Conservation (phyloP, 2,329 filamentous ascomycete species). For the Alternaria gansuensis region DNA sequence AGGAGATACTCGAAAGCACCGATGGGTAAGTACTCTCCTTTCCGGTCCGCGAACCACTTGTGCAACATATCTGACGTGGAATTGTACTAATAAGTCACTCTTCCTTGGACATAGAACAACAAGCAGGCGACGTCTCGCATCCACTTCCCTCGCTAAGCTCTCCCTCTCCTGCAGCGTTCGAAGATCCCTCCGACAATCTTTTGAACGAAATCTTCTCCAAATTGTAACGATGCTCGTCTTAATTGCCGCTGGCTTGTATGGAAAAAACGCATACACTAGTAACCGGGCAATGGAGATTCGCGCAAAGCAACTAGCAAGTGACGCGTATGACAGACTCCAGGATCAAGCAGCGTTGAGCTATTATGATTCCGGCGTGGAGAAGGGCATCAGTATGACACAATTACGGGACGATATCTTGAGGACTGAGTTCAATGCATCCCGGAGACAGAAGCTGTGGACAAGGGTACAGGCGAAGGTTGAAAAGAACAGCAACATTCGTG, state of each 20-base stretch:
- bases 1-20: slow-evolving; percentile 66
- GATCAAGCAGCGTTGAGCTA: slow-evolving; percentile 83
- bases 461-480: slow-evolving; percentile 86
- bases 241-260: slow-evolving; percentile 62
- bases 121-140: slow-evolving; percentile 74
- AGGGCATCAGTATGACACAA: slow-evolving; percentile 87
- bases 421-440: slow-evolving; percentile 76
- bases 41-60: slow-evolving; percentile 32
- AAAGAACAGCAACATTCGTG: slow-evolving; percentile 90
- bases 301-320: slow-evolving; percentile 82
- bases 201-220: slow-evolving; percentile 88
- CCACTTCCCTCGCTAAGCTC: slow-evolving; percentile 90
- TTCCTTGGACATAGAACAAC: slow-evolving; percentile 75
- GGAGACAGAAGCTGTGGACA: slow-evolving; percentile 84
- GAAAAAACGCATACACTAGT: slow-evolving; percentile 68
- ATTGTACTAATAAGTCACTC: slow-evolving; percentile 85
- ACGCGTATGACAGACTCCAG: slow-evolving; percentile 84
- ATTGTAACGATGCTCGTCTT: slow-evolving; percentile 70
- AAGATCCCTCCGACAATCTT: slow-evolving; percentile 77
- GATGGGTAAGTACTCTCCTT: slow-evolving; percentile 63
- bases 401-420: slow-evolving; percentile 90
- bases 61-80: slow-evolving; percentile 41
- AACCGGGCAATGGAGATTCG: slow-evolving; percentile 72
- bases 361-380: slow-evolving; percentile 70
- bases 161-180: slow-evolving; percentile 83